phyloP scores from a whole-genome alignment of 176 grass and related monocot species.

The Carex scoparia region DNA sequence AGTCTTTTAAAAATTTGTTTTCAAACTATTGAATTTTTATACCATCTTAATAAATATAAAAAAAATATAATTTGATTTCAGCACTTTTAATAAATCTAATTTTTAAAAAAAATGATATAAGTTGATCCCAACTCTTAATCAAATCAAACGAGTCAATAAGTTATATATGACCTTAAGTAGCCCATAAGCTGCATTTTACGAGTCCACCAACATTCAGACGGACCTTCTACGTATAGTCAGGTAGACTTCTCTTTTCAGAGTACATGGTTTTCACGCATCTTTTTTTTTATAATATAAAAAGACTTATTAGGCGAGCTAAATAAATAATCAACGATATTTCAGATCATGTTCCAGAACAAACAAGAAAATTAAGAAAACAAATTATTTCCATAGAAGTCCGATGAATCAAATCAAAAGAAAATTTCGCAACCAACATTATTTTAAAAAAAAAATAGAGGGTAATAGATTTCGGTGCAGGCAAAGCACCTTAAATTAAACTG shows the following conservation, averaged over 20 bases:
- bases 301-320: not conserved
- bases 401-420: slow-evolving; percentile 7
- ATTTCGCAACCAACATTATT: not conserved
- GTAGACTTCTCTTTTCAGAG: not conserved
- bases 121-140: no score
- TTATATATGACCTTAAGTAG: no score
- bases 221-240: not conserved
- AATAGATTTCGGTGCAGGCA: not conserved
- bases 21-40: no score
- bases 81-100: no score
- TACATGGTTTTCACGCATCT: not conserved
- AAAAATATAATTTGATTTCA: no score
- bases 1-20: no score
- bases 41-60: no score
- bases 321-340: not conserved
- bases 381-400: not conserved
- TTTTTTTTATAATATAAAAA: not conserved
- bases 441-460: not conserved
- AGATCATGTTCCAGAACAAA: not conserved
- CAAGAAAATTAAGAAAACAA: not conserved
- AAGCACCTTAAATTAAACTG: not conserved
- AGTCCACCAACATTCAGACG: not conserved
- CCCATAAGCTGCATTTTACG: no score
- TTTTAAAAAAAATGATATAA: no score
- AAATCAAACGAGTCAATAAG: no score